Percentiles rank a stretch among this genome's conserved stretches.
phyloP scores from a whole-genome alignment of 352 stramenopile species.

The Phytophthora idaei region DNA sequence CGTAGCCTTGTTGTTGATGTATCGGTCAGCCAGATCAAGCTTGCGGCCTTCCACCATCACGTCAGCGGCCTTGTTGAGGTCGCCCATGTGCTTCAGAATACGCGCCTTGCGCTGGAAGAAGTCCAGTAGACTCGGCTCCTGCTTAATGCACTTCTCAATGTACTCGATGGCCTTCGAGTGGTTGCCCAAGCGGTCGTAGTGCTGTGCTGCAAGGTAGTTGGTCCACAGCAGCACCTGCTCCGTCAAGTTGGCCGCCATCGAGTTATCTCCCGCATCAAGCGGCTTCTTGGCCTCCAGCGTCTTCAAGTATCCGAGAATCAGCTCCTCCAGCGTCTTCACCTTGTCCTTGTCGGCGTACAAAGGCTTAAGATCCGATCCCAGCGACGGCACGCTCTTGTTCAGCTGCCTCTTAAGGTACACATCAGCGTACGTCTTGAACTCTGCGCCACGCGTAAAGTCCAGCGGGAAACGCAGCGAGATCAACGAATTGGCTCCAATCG shows the following conservation, averaged over 20 bases:
- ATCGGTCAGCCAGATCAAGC: conserved; percentile 96
- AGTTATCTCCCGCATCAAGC: conserved; percentile 45
- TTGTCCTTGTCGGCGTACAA: conserved; percentile 82
- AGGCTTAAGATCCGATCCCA: conserved; percentile 93
- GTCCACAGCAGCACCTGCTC: conserved; percentile 86
- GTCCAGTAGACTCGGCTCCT: conserved; percentile 92
- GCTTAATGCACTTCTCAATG: conserved; percentile 94
- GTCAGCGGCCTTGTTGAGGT: conserved; percentile 91
- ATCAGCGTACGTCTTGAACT: conserved; percentile 76
- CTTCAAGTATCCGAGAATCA: conserved; percentile 84
- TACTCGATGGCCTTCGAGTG: conserved; percentile 86
- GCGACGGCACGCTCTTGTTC: conserved; percentile 92
- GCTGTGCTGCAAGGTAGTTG: conserved; percentile 91
- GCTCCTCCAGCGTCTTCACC: conserved; percentile 63
- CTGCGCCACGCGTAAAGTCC: conserved; percentile 80
- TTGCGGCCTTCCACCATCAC: conserved; percentile 92
- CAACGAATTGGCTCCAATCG: conserved; percentile 68
- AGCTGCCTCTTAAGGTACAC: conserved; percentile 74
- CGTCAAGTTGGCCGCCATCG: conserved; percentile 28
- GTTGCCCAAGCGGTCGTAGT: conserved; percentile 92
- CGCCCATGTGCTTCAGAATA: conserved; percentile 94
- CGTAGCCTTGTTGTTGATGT: conserved; percentile 99
- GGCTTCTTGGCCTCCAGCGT: conserved; percentile 72
- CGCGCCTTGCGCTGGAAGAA: conserved; percentile 94
- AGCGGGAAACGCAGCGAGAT: conserved; percentile 92